Conservation (phyloP, 768 basidiomycete species). For the Dioszegia aurantiaca region DNA sequence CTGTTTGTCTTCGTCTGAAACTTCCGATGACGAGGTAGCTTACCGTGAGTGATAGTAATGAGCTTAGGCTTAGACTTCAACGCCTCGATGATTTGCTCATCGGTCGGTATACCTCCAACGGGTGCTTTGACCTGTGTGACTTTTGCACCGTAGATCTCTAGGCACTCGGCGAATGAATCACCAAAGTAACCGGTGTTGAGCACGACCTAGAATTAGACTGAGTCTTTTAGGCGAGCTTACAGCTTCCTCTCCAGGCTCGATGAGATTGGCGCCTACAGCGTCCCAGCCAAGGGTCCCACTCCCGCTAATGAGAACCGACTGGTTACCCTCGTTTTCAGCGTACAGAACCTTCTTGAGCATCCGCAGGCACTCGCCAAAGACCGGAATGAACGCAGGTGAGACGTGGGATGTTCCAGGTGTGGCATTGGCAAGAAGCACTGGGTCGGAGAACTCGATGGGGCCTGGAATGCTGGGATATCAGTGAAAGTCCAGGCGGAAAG, state of each 20-base stretch:
- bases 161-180: constrained; percentile 80
- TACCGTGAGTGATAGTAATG: constrained; percentile 83
- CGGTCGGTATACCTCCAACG: constrained; percentile 70
- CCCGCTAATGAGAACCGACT: constrained; percentile 91
- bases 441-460: constrained; percentile 63
- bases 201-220: constrained; percentile 57
- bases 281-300: constrained; percentile 98
- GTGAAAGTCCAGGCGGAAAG: not conserved
- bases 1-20: too few relatives aligned
- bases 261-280: constrained; percentile 76
- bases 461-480: constrained; percentile 51
- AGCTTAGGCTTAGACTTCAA: constrained; percentile 78
- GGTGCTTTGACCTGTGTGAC: constrained; percentile 79
- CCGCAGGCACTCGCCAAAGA: constrained; percentile 83
- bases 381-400: constrained; percentile 78
- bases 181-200: constrained; percentile 92
- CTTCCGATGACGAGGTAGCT: too few relatives aligned
- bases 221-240: constrained; percentile 50
- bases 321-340: constrained; percentile 62
- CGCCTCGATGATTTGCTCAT: constrained; percentile 55
- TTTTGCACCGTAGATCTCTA: constrained; percentile 81
- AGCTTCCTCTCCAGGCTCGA: constrained; percentile 56
- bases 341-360: constrained; percentile 80
- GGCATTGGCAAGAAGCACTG: constrained; percentile 91
- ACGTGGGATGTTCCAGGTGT: constrained; percentile 64